Evolutionary conservation across 2,329 filamentous ascomycete species (phyloP).

Genomic region (Exophiala sp.): DNA sequence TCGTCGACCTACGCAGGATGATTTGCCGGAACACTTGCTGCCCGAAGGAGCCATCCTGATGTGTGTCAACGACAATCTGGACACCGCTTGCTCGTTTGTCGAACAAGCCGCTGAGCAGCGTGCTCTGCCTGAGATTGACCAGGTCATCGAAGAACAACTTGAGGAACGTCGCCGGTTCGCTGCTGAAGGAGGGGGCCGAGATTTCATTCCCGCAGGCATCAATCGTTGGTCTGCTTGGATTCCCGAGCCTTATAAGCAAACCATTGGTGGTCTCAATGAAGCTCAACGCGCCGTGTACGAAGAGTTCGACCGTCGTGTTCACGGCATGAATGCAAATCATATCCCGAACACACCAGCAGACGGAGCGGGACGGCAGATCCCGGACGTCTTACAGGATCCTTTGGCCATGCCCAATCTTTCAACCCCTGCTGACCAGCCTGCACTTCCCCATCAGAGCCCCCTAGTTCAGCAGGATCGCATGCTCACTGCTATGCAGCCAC

Average conservation of each 20-base stretch:
- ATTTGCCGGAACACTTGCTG: slow-evolving; percentile 57
- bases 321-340: slow-evolving; percentile 55
- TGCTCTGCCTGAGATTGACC: slow-evolving; percentile 89
- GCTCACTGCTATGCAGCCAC: slow-evolving; percentile 35
- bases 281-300: slow-evolving; percentile 96
- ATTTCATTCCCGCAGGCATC: slow-evolving; percentile 49
- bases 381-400: slow-evolving; percentile 61
- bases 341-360: slow-evolving; percentile 57
- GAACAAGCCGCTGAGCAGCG: slow-evolving; percentile 94
- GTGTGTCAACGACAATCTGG: slow-evolving; percentile 97
- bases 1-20: slow-evolving; percentile 66
- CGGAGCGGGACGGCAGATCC: slow-evolving; percentile 54
- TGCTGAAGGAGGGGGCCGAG: slow-evolving; percentile 44
- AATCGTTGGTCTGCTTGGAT: slow-evolving; percentile 93
- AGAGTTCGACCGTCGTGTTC: slow-evolving; percentile 85
- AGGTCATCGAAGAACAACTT: slow-evolving; percentile 79
- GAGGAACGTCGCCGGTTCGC: slow-evolving; percentile 77
- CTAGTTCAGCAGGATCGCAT: slow-evolving; percentile 48
- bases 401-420: slow-evolving; percentile 61
- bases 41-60: slow-evolving; percentile 95
- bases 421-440: slow-evolving; percentile 60
- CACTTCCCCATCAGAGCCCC: slow-evolving; percentile 56
- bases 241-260: slow-evolving; percentile 86
- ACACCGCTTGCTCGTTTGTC: slow-evolving; percentile 87
- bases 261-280: slow-evolving; percentile 75